Percentiles rank a stretch among this genome's conserved stretches.
phyloP scores from a whole-genome alignment of 345 rosid genomes.

The Viola odorata region DNA sequence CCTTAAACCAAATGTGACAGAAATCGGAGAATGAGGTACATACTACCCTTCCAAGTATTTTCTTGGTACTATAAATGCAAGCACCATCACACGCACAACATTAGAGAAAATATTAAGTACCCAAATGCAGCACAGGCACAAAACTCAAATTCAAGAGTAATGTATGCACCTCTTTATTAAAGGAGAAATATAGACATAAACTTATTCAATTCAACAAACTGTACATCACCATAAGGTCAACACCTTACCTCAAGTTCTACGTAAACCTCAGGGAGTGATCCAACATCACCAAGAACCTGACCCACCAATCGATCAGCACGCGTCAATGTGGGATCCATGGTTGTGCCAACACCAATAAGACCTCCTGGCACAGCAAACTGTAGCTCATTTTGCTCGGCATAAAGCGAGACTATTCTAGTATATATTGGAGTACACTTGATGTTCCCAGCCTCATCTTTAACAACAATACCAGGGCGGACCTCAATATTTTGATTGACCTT shows the following conservation, averaged over 20 bases:
- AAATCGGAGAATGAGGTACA: too few species aligned
- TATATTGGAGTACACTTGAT: constrained; percentile 89
- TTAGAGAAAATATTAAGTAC: neutral
- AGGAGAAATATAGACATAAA: neutral
- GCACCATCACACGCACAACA: neutral
- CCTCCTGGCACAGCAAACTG: constrained; percentile 99
- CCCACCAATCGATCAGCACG: constrained; percentile 96
- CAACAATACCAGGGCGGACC: constrained; percentile 88
- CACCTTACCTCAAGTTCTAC: constrained; percentile 80
- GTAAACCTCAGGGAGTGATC: constrained; percentile 87
- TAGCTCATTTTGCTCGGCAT: constrained; percentile 89
- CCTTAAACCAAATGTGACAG: too few species aligned
- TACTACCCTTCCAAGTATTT: too few species aligned
- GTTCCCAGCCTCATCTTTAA: constrained; percentile 75
- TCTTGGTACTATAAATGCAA: neutral
- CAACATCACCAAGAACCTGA: constrained; percentile 95
- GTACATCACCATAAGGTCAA: neutral
- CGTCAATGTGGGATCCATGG: constrained; percentile 96
- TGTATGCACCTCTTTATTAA: neutral
- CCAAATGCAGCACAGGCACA: neutral
- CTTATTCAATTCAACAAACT: neutral
- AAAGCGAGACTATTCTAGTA: constrained; percentile 74
- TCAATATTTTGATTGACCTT: constrained; percentile 80
- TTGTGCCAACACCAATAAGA: constrained; percentile 92
- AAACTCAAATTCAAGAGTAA: neutral